Evolutionary conservation across 139 green algal genomes (phyloP).

Genomic region (Spirogloea muscicola): DNA sequence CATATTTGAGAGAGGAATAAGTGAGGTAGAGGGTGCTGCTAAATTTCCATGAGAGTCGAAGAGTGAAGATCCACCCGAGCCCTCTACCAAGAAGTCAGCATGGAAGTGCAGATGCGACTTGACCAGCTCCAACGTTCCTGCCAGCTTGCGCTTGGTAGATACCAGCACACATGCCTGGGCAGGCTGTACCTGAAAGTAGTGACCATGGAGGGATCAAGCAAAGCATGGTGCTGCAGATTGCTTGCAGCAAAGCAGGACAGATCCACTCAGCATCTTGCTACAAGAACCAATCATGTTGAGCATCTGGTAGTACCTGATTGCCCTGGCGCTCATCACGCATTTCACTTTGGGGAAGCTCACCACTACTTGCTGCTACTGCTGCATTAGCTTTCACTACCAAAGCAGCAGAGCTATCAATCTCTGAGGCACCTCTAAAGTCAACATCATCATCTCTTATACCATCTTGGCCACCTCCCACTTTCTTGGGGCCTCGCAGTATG

Average conservation of each 20-base stretch:
- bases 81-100: not conserved
- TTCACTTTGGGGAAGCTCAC: too few relatives aligned
- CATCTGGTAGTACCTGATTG: not conserved
- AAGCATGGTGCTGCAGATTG: not conserved
- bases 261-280: not conserved
- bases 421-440: too few relatives aligned
- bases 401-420: too few relatives aligned
- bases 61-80: not conserved
- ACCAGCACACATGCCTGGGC: not conserved
- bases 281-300: not conserved
- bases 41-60: too few relatives aligned
- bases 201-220: not conserved
- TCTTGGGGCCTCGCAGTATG: not conserved
- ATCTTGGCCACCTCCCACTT: not conserved
- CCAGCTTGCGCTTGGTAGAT: constrained; percentile 4
- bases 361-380: not conserved
- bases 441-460: not conserved
- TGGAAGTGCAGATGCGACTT: not conserved
- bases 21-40: too few relatives aligned
- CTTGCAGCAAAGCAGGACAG: not conserved
- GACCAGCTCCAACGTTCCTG: not conserved
- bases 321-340: too few relatives aligned
- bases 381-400: too few relatives aligned
- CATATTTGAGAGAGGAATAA: too few relatives aligned
- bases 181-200: not conserved